A percentile compares a stretch with the other conserved stretches of the same genome.
Conservation (phyloP, 768 basidiomycete species). For the Naematelia aurantialba region DNA sequence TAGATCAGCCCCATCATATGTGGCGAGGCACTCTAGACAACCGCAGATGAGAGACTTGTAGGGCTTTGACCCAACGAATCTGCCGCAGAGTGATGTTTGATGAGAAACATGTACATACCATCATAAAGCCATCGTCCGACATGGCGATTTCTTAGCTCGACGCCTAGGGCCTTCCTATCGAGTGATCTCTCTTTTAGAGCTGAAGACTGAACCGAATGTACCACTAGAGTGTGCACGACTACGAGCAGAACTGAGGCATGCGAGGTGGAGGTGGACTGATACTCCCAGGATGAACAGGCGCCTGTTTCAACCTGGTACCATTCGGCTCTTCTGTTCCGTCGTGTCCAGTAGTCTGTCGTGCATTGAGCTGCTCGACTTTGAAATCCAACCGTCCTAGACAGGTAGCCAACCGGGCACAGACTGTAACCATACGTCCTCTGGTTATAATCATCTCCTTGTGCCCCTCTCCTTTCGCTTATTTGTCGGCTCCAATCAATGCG, state of each 20-base stretch:
- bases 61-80: too few relatives aligned
- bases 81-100: background rate
- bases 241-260: background rate
- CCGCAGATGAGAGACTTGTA: too few relatives aligned
- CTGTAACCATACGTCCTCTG: background rate
- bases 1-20: too few relatives aligned
- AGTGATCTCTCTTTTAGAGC: too few relatives aligned
- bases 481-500: background rate
- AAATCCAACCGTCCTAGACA: too few relatives aligned
- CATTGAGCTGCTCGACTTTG: too few relatives aligned
- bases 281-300: background rate
- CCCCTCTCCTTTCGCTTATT: background rate
- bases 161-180: background rate
- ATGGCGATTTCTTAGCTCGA: constrained; percentile 18
- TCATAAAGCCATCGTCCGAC: constrained; percentile 53
- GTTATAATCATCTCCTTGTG: background rate
- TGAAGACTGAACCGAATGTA: too few relatives aligned
- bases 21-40: too few relatives aligned
- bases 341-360: too few relatives aligned
- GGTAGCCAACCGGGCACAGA: too few relatives aligned
- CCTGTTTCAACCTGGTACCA: background rate
- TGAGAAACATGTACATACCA: constrained; percentile 25
- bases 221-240: too few relatives aligned
- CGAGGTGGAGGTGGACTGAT: background rate
- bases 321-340: background rate